phyloP scores from a whole-genome alignment of 75 land plant species.

The Larix kaempferi region DNA sequence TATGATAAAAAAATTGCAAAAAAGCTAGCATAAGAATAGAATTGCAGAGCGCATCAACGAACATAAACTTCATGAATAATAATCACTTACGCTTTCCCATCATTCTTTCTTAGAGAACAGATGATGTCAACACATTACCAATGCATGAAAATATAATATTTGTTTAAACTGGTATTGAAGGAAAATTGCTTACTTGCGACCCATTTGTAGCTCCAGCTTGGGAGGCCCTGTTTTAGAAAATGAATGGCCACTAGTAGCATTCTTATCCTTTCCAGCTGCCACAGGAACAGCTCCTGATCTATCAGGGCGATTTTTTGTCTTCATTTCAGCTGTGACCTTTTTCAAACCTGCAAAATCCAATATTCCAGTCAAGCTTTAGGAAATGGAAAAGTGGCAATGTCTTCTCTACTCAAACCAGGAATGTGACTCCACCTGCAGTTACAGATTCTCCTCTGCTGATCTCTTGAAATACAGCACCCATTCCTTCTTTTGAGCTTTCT shows the following conservation, averaged over 20 bases:
- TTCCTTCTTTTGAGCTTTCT: conserved; percentile 58
- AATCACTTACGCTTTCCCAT: conserved; percentile 26
- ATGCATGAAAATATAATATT: neutral
- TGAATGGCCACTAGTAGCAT: conserved; percentile 23
- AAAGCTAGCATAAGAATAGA: neutral
- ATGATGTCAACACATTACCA: neutral
- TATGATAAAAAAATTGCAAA: neutral
- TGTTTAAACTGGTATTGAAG: conserved; percentile 1
- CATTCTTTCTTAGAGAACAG: neutral
- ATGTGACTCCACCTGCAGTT: conserved; percentile 58
- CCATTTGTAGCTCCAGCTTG: conserved; percentile 91
- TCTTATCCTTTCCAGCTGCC: conserved; percentile 29
- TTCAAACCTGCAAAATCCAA: conserved; percentile 57
- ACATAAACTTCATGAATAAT: conserved; percentile 19
- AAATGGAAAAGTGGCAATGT: neutral
- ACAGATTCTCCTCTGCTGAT: conserved; percentile 74
- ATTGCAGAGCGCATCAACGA: neutral
- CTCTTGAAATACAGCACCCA: conserved; percentile 92
- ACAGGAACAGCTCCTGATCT: conserved; percentile 70
- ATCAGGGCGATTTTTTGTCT: conserved; percentile 89
- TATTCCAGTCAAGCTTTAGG: neutral
- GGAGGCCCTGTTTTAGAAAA: conserved; percentile 69
- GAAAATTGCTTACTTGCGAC: conserved; percentile 73
- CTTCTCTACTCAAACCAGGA: neutral
- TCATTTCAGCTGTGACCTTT: conserved; percentile 97